Base-by-base conservation (phyloP, 805 yeast genomes). In the Wickerhamomyces kurtzmanii region DNA sequence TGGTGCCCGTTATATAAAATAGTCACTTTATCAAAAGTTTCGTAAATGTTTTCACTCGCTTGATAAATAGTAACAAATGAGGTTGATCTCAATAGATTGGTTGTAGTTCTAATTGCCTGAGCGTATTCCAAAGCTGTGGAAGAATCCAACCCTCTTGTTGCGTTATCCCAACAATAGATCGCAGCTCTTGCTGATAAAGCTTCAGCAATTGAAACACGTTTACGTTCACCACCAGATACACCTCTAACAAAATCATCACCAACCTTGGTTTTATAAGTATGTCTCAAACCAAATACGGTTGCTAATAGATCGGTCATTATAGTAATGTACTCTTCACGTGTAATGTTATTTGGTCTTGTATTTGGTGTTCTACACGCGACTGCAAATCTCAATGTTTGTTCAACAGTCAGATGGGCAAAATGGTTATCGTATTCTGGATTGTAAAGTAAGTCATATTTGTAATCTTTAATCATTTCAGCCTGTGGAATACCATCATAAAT, bases 221-320 rank as follows among this genome's bases (percentile, higher is more conserved):
- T 73, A 45, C 79, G 59, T 50, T 73, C 79, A 61, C 80, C 79
- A 50, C 79, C 80, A 17, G 78, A 71, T 28, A 72, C 73, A 54
- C 80, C 73, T 39, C 75, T 59, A 20, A 75, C 61, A 26, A 61
- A 59, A 32, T 70, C 76, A 45, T 62, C 61, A 30, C 77, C 77
- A 14, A 71, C 77, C 31, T 59, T 62, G 13, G 76, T 69, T 41
- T 65, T 53, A 32, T 61, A 57, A 7, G 78, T 67, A 47, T 71
- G 78, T 17, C 62, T 51, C 31, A 75, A 53, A 29, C 78, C 81
- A 40, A 69, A 73, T 26, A 57, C 54, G 1, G 61, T 55, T 4
- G 57, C 55, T 27, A 45, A 51, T 18, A 56, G 28, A 27, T 56
- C 60, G 39, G 61, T 55, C 38, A 54, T 42, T 27, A 45, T 51